Conservation (phyloP, 2,329 filamentous ascomycete genomes). For the Blumeria graminis region DNA sequence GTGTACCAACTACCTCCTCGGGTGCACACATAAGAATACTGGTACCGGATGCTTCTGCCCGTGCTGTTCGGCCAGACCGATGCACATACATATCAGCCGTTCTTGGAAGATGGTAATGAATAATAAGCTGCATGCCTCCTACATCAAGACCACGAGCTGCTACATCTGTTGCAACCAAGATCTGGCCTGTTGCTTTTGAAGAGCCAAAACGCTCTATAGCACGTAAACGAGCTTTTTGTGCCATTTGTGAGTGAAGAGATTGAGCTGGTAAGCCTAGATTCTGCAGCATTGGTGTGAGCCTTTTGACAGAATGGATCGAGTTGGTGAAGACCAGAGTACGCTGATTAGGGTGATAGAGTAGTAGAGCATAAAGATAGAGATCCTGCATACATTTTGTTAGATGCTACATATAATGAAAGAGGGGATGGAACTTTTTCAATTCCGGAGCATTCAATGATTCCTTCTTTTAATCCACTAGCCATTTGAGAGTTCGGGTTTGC, state of each 20-base stretch:
- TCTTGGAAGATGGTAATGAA: constrained; percentile 89
- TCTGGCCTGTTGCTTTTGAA: constrained; percentile 28
- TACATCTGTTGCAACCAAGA: constrained; percentile 82
- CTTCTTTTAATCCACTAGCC: constrained; percentile 66
- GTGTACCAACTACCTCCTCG: constrained; percentile 69
- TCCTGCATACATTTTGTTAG: constrained; percentile 27
- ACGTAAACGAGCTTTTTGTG: constrained; percentile 81
- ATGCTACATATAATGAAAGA: neutral
- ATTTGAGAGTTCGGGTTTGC: constrained; percentile 76
- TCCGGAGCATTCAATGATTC: constrained; percentile 71
- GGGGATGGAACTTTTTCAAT: constrained; percentile 53
- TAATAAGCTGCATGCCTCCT: constrained; percentile 61
- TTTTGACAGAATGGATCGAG: constrained; percentile 77
- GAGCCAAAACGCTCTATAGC: constrained; percentile 74
- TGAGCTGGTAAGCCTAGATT: constrained; percentile 55
- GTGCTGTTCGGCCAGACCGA: constrained; percentile 78
- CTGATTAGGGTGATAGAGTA: constrained; percentile 58
- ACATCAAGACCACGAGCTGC: constrained; percentile 89
- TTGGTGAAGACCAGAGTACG: constrained; percentile 86
- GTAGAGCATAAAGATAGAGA: constrained; percentile 71
- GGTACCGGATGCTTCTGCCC: constrained; percentile 51
- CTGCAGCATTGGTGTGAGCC: constrained; percentile 62
- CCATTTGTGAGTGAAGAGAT: constrained; percentile 79
- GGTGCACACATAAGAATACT: constrained; percentile 78
- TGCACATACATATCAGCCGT: constrained; percentile 88